Evolutionary conservation across 208 protist genomes (phyloP).

Genomic region (Leishmania gerbilli): DNA sequence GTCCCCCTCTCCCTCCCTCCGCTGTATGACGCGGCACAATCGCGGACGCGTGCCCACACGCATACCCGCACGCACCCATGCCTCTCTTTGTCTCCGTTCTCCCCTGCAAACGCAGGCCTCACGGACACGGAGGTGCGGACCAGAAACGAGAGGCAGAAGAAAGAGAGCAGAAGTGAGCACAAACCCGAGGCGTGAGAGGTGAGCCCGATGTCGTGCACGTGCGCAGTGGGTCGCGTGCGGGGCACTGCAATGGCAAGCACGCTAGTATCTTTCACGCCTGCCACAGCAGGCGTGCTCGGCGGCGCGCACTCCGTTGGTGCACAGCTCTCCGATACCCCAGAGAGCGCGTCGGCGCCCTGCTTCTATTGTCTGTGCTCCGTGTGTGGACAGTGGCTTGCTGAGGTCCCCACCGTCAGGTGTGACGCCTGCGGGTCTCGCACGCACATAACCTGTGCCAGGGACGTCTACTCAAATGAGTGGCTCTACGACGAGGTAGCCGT

Average conservation of each 20-base stretch:
- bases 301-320: background rate
- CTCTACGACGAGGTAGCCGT: constrained; percentile 16
- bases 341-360: constrained; percentile 11
- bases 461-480: constrained; percentile 35
- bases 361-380: constrained; percentile 57
- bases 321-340: background rate
- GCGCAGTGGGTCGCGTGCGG: constrained; percentile 3
- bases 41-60: background rate
- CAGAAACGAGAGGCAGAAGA: background rate
- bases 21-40: background rate
- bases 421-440: constrained; percentile 41
- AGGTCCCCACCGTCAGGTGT: constrained; percentile 34
- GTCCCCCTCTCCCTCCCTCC: background rate
- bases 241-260: background rate
- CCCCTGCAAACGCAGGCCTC: background rate
- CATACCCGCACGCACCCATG: background rate
- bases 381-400: constrained; percentile 37
- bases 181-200: background rate
- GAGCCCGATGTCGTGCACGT: constrained; percentile 5
- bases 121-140: background rate
- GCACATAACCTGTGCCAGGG: constrained; percentile 47
- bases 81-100: background rate
- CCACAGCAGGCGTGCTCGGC: background rate
- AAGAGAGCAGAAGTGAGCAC: background rate
- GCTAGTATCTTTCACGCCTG: background rate